Evolutionary conservation across 2,329 filamentous ascomycete genomes (phyloP).

Genomic region (Colletotrichum gloeosporioides): DNA sequence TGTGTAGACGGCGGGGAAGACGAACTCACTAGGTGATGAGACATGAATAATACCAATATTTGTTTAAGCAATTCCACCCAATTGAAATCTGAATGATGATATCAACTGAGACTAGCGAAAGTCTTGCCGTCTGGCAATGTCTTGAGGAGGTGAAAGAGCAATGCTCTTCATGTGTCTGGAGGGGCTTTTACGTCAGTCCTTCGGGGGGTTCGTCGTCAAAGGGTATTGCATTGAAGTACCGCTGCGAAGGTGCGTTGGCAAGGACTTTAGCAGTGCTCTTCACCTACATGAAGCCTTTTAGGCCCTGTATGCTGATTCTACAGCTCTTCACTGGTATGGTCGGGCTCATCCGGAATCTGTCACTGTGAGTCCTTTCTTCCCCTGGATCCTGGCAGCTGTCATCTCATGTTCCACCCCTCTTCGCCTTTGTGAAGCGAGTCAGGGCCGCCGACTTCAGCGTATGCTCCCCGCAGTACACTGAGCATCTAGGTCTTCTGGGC

Average conservation of each 20-base stretch:
- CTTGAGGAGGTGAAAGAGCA: not conserved
- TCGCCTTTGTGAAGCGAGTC: not conserved
- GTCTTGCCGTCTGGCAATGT: not conserved
- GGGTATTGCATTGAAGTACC: too few species aligned
- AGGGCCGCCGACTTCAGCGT: not conserved
- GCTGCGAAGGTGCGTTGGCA: too few species aligned
- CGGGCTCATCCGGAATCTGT: too few species aligned
- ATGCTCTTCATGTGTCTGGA: not conserved
- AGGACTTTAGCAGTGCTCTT: too few species aligned
- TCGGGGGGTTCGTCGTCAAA: not conserved
- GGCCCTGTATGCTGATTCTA: too few species aligned
- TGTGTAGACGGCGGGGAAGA: not conserved
- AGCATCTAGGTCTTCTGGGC: not conserved
- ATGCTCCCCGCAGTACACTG: not conserved
- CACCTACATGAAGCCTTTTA: too few species aligned
- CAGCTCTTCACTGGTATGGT: too few species aligned
- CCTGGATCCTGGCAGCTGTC: not conserved
- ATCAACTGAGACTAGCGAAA: too few species aligned
- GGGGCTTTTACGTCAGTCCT: not conserved
- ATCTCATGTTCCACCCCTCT: not conserved
- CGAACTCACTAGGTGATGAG: not conserved
- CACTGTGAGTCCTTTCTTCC: too few species aligned
- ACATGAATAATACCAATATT: not conserved
- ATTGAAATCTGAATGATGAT: not conserved
- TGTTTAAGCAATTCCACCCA: not conserved